Base-by-base conservation (phyloP, 176 grass and related monocot species). In the Oryza nivara region DNA sequence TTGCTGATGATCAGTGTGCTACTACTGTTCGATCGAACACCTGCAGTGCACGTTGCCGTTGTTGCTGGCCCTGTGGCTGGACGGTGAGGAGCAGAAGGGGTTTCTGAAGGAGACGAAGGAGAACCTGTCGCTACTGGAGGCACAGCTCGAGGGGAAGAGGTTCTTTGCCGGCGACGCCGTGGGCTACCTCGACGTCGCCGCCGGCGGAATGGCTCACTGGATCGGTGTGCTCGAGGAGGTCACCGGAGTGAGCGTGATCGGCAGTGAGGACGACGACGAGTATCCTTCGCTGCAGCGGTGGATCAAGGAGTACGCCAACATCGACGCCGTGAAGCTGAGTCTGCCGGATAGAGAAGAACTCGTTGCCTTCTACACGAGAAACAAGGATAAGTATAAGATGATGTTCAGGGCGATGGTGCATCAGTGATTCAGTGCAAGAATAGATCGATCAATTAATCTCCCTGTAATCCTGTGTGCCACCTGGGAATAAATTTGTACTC, bases 101-200 rank as follows among this genome's bases (percentile, higher is more conserved):
- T 72, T 66, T 36, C 16, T 83, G 35, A 84, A 68, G 47, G 71
- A 72, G 82, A n/a, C 83, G 17, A 89, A 58, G 84, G 83, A 89
- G 63, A 83, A n/a, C 69, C 70, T 93, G 2, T 14, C 17, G 19
- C 76, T 82, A 0, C 44, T 96, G 4, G 88, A 93, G 41, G 84
- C 9, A 13, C 58, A 87, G 67, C 88, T 93, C 5, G 9, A 76
- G 20, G 79, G 28, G 4, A 93, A 82, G 74, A 88, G 69, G 58
- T 97, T 92, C 16, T 92, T 97, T 32, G 84, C 82, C 13, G 89
- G 94, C 6, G 87, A 92, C 0, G 6, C 58, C 16, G 71, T 97
- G 2, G 89, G 91, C 3, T 11, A 78, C 7, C 66, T 68, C 0
- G 94, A 96, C 82, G 61, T 96, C 10, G 81, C 38, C 0, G 81